Percentiles rank a stretch among this genome's conserved stretches.
phyloP scores from a whole-genome alignment of 768 basidiomycete genomes.

The Phlebiopsis flavidoalba region DNA sequence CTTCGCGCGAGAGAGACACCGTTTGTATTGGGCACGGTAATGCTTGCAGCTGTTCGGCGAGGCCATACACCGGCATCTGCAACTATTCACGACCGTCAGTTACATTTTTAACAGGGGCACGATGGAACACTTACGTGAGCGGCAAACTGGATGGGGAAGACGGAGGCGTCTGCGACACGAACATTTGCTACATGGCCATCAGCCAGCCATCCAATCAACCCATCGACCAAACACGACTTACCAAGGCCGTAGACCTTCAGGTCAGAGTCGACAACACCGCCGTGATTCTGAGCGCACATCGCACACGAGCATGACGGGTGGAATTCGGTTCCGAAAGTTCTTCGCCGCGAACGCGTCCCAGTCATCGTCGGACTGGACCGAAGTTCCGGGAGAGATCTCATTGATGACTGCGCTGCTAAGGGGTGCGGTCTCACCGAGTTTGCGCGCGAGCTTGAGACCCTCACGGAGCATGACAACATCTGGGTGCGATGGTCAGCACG shows the following conservation, averaged over 20 bases:
- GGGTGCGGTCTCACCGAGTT: slow-evolving; percentile 46
- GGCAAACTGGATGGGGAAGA: slow-evolving; percentile 50
- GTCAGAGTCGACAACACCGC: slow-evolving; percentile 54
- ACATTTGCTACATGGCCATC: slow-evolving; percentile 36
- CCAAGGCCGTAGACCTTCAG: slow-evolving; percentile 51
- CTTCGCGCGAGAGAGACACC: slow-evolving; percentile 12
- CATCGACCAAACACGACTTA: slow-evolving; percentile 13
- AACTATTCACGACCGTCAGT: slow-evolving; percentile 10
- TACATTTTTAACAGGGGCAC: neutral
- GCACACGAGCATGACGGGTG: slow-evolving; percentile 56
- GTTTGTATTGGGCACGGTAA: slow-evolving; percentile 35
- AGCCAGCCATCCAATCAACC: neutral
- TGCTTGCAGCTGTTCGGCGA: slow-evolving; percentile 44
- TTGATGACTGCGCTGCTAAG: slow-evolving; percentile 37
- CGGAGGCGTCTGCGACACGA: slow-evolving; percentile 52
- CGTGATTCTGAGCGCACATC: slow-evolving; percentile 46
- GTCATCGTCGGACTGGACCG: slow-evolving; percentile 48
- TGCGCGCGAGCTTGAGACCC: slow-evolving; percentile 59
- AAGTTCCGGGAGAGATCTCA: slow-evolving; percentile 47
- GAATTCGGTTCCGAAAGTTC: slow-evolving; percentile 45
- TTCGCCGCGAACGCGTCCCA: slow-evolving; percentile 48
- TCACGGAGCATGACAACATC: slow-evolving; percentile 48
- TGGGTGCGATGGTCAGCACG: slow-evolving; percentile 5
- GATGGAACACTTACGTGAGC: slow-evolving; percentile 35
- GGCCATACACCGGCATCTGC: slow-evolving; percentile 33